Conservation (phyloP, 345 rosid species). For the Aurinia saxatilis region DNA sequence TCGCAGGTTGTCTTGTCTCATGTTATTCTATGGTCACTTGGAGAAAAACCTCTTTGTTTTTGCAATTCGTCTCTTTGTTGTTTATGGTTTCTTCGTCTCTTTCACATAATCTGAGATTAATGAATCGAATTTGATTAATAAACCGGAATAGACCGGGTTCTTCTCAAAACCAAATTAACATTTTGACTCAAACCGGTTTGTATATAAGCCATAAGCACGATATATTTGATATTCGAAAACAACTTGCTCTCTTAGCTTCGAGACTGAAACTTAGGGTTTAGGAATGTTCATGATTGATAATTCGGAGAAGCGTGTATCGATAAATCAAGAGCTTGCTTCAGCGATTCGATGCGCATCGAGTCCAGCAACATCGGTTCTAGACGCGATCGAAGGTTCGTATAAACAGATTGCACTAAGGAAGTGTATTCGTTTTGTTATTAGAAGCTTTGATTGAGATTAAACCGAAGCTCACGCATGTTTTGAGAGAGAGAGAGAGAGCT, state of each 20-base stretch:
- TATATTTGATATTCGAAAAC: no score
- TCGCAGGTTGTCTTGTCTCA: neutral
- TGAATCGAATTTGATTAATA: neutral
- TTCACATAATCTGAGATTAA: neutral
- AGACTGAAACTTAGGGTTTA: constrained; percentile 31
- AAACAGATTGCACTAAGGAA: no score
- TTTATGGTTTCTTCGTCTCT: constrained; percentile 3
- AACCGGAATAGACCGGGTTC: neutral
- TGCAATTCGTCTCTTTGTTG: neutral
- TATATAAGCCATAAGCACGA: no score
- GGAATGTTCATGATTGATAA: constrained; percentile 34
- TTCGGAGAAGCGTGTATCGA: constrained; percentile 25
- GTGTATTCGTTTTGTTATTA: constrained; percentile 42
- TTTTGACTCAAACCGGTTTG: no score
- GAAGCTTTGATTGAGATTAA: constrained; percentile 43
- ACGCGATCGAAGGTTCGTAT: constrained; percentile 56
- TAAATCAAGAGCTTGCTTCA: constrained; percentile 32
- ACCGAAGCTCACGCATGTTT: constrained; percentile 29
- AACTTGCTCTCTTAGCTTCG: neutral
- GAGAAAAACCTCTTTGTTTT: neutral
- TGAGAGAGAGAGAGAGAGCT: constrained; percentile 53
- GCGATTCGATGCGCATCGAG: constrained; percentile 37
- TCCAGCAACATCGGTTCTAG: constrained; percentile 48
- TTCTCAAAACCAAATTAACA: no score
- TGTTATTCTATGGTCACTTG: neutral